A percentile compares a stretch with the other conserved stretches of the same genome.
Conservation (phyloP, 2,329 filamentous ascomycete genomes). For the Neofusicoccum parvum region DNA sequence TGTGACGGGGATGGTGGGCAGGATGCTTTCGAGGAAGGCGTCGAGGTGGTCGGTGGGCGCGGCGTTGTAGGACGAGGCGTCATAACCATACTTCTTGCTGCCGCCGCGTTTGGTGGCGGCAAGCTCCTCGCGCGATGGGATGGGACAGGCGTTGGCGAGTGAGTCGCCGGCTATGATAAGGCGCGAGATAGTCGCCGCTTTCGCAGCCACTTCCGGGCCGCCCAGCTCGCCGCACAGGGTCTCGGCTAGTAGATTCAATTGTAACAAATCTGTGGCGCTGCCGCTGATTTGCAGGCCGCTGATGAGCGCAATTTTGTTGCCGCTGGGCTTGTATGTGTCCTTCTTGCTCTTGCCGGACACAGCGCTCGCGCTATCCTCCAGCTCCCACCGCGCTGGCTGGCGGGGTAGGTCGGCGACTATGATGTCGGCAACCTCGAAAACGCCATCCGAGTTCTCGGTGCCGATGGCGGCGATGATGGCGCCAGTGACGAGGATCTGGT, state of each 20-base stretch:
- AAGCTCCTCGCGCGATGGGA: constrained; percentile 50
- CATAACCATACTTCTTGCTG: constrained; percentile 89
- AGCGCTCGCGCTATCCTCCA: constrained; percentile 51
- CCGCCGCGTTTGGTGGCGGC: constrained; percentile 49
- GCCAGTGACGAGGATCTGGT: constrained; percentile 80
- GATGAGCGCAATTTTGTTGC: constrained; percentile 80
- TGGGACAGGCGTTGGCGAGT: constrained; percentile 57
- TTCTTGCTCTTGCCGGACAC: neutral
- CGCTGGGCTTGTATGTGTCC: constrained; percentile 35
- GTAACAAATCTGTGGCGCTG: constrained; percentile 71
- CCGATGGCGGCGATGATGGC: constrained; percentile 94
- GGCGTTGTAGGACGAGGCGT: constrained; percentile 84
- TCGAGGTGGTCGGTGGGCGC: constrained; percentile 83
- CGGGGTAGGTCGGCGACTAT: constrained; percentile 83
- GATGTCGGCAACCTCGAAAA: constrained; percentile 89
- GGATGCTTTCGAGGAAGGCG: constrained; percentile 74
- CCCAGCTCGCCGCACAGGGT: constrained; percentile 84
- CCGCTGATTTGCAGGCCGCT: constrained; percentile 86
- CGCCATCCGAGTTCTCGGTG: constrained; percentile 87
- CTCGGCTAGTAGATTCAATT: constrained; percentile 78
- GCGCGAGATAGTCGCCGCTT: constrained; percentile 68
- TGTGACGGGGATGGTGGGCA: constrained; percentile 86
- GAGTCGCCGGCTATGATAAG: constrained; percentile 93
- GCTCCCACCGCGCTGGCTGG: constrained; percentile 79
- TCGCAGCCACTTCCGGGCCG: constrained; percentile 60